These are phyloP conservation scores for Tylopilus rubrobrunneus DNA, from an alignment of 768 basidiomycete species.

Conservation along the genomic window DNA sequence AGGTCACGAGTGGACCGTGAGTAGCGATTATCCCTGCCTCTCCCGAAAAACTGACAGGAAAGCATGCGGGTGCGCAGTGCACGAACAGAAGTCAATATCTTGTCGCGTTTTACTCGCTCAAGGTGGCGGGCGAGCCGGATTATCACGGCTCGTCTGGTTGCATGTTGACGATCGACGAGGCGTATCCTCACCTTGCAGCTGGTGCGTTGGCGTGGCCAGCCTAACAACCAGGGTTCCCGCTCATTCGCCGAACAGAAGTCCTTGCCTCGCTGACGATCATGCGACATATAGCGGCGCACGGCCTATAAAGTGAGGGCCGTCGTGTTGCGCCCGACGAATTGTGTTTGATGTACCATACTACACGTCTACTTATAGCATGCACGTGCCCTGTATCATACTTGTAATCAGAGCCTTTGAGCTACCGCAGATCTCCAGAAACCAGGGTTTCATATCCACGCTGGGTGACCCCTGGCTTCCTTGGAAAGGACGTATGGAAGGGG, in stretches of 20 bases:
- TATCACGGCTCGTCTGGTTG: slow-evolving; percentile 56
- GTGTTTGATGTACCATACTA: slow-evolving; percentile 12
- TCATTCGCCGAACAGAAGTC: slow-evolving; percentile 41
- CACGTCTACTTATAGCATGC: slow-evolving; percentile 6
- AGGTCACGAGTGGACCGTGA: slow-evolving; percentile 64
- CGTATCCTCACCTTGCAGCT: slow-evolving; percentile 49
- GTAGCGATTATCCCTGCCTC: slow-evolving; percentile 17
- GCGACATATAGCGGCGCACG: slow-evolving; percentile 53
- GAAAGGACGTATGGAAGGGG: neutral
- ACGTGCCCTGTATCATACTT: slow-evolving; percentile 12
- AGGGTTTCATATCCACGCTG: slow-evolving; percentile 1
- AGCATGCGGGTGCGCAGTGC: slow-evolving; percentile 39
- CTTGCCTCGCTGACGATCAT: slow-evolving; percentile 60
- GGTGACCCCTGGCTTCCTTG: neutral
- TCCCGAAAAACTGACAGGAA: neutral
- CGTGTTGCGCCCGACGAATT: neutral
- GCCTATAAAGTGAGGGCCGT: slow-evolving; percentile 29
- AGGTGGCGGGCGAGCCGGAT: slow-evolving; percentile 49
- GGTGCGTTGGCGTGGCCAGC: slow-evolving; percentile 37
- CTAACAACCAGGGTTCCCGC: slow-evolving; percentile 8
- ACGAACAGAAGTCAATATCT: slow-evolving; percentile 46
- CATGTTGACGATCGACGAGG: slow-evolving; percentile 60
- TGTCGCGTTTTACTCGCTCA: slow-evolving; percentile 60
- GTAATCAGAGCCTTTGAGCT: neutral
- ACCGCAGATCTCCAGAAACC: neutral